Conservation (phyloP, 495 filamentous ascomycete species). For the Neurospora sp. region DNA sequence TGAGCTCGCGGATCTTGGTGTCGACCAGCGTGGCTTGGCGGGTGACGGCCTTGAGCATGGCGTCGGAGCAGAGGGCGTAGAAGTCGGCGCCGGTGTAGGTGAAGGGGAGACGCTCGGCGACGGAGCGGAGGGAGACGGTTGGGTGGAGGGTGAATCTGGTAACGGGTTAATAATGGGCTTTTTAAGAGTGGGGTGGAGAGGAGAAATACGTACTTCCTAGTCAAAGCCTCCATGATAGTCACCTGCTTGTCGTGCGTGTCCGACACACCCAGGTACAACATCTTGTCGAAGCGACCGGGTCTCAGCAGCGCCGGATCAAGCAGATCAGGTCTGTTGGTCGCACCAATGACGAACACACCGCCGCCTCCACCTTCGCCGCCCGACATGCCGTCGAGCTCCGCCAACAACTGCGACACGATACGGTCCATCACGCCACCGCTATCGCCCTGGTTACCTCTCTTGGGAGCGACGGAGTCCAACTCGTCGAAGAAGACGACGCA, state of each 20-base stretch:
- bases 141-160: constrained; percentile 70
- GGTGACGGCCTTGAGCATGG: constrained; percentile 97
- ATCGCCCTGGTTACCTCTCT: constrained; percentile 95
- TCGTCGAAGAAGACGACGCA: constrained; percentile 99
- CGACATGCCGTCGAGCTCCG: constrained; percentile 96
- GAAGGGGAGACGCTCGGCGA: constrained; percentile 75
- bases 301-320: constrained; percentile 84
- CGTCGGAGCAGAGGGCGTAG: constrained; percentile 92
- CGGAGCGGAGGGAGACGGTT: constrained; percentile 56
- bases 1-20: constrained; percentile 61
- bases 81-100: constrained; percentile 97
- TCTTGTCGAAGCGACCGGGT: constrained; percentile 95
- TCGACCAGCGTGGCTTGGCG: constrained; percentile 79
- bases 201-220: constrained; percentile 61
- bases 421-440: constrained; percentile 98
- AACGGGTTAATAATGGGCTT: not conserved
- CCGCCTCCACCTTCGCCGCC: constrained; percentile 71
- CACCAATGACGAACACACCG: constrained; percentile 95
- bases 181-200: not conserved
- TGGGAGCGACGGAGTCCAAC: constrained; percentile 91
- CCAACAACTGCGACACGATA: constrained; percentile 90
- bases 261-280: constrained; percentile 92
- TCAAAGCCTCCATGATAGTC: constrained; percentile 87
- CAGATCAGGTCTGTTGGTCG: constrained; percentile 90
- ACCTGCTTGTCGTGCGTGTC: constrained; percentile 96